A percentile compares a stretch with the other conserved stretches of the same genome.
Evolutionary conservation across 179 eudicot species (phyloP).

Genomic region (Heliamphora pulchella): DNA sequence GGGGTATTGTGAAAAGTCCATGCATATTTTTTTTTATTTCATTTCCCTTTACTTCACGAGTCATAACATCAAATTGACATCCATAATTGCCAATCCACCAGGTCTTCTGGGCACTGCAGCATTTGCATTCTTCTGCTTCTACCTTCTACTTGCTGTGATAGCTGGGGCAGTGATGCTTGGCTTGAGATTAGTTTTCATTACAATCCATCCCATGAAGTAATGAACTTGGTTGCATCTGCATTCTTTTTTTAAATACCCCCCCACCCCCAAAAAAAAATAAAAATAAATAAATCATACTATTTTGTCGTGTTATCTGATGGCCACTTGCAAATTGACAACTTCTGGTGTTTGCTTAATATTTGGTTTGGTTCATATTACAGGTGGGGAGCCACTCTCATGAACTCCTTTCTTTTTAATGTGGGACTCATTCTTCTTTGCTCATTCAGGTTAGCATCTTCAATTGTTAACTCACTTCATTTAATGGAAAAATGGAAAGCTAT

Average conservation of each 20-base stretch:
- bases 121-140: slow-evolving; percentile 98
- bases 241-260: too few species aligned
- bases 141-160: slow-evolving; percentile 86
- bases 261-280: too few species aligned
- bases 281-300: too few species aligned
- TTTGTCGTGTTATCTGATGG: background rate
- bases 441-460: slow-evolving; percentile 55
- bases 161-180: slow-evolving; percentile 98
- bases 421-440: slow-evolving; percentile 98
- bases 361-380: slow-evolving; percentile 36
- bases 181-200: slow-evolving; percentile 79
- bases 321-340: slow-evolving; percentile 5
- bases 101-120: slow-evolving; percentile 97
- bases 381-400: slow-evolving; percentile 99
- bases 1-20: slow-evolving; percentile 51
- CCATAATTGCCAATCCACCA: slow-evolving; percentile 29
- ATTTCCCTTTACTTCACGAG: slow-evolving; percentile 9
- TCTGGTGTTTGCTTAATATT: slow-evolving; percentile 11
- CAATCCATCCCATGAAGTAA: slow-evolving; percentile 99
- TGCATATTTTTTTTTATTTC: background rate
- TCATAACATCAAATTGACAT: slow-evolving; percentile 15
- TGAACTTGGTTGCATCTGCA: slow-evolving; percentile 7
- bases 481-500: too few species aligned
- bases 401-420: slow-evolving; percentile 91
- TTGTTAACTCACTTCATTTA: background rate